Percentiles rank a stretch among this genome's conserved stretches.
Evolutionary conservation across 2,329 filamentous ascomycete species (phyloP).

Genomic region (Didymella sp.): DNA sequence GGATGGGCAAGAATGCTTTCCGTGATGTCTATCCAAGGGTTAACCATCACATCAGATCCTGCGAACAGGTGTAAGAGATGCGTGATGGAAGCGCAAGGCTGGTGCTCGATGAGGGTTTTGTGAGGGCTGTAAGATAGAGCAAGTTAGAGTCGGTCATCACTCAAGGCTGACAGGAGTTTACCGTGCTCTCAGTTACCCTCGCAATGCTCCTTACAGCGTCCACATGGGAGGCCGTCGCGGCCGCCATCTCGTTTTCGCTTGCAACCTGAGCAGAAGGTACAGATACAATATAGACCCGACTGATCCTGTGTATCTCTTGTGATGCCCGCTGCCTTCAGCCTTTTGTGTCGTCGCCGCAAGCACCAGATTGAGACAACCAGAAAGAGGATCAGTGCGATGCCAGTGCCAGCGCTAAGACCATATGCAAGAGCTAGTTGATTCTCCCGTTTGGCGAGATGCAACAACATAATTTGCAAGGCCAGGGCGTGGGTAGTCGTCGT

Average conservation of each 20-base stretch:
- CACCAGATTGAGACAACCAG: not conserved
- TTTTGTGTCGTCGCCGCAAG: slow-evolving; percentile 1
- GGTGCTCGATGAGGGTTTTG: not conserved
- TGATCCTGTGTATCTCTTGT: not conserved
- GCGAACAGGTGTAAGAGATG: not conserved
- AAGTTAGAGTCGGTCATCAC: not conserved
- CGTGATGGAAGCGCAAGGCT: not conserved
- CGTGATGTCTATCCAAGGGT: slow-evolving; percentile 66
- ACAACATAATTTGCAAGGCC: slow-evolving; percentile 51
- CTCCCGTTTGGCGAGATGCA: not conserved
- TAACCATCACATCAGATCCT: slow-evolving; percentile 8
- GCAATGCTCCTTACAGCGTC: not conserved
- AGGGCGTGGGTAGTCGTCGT: too few relatives aligned
- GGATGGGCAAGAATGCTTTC: slow-evolving; percentile 67
- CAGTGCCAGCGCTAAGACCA: slow-evolving; percentile 6
- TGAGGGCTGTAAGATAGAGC: not conserved
- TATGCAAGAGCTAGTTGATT: not conserved
- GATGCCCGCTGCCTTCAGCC: not conserved
- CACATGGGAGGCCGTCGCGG: not conserved
- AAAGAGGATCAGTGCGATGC: not conserved
- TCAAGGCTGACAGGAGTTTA: not conserved
- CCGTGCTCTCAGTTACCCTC: not conserved
- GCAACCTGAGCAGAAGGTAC: slow-evolving; percentile 1
- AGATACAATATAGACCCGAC: not conserved
- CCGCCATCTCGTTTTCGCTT: slow-evolving; percentile 1